Evolutionary conservation across 2,329 filamentous ascomycete species (phyloP), one percentile per base, ranked within the genome.

Genomic region (Plectosphaerella sp.): DNA sequence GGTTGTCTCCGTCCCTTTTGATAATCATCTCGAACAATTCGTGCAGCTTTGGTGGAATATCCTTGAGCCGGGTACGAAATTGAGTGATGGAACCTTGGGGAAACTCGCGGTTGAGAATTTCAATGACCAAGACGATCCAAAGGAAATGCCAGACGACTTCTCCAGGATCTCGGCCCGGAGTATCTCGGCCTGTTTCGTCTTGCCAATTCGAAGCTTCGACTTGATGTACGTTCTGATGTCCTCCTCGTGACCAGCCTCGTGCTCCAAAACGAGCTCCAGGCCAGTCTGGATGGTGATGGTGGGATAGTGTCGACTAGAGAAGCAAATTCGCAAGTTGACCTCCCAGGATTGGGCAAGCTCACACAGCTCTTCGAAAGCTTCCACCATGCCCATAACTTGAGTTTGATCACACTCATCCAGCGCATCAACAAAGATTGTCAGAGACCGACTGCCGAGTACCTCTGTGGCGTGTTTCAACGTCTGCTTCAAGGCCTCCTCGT

Each of bases 21-120:
- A 77, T 49, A 5, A 77, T 72, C 28, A 74, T 59, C 24, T 61
- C 63, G 54, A 80, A 78, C 0, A 80, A 59, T 0, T 72, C 63
- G 28, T 65, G 55, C 1, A 79, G 58, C 12, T 62, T 62, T 1
- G 12, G 20, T 2, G 51, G 55, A 20, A 76, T 67, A 22, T 74
- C 68, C 6, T 59, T 24, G 2, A 79, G 61, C 5, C 56, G 59
- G 10, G 60, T 58, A 3, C 24, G 59, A 0, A 74, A 15, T 3
- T 51, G 46, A 24, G 57, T 41, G 7, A 59, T 49, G 2, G 65
- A 67, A 1, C 62, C 64, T 16, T 55, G 45, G 11, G 62, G 53
- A 15, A 62, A 58, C 25, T 70, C 68, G 20, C 63, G 63, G 48
- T 72, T 72, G 11, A 75, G 57, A 5, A 74, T 70, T 1, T 65